Evolutionary conservation across 371 early-diverging fungal species (phyloP).

Genomic region (Mucor lusitanicus): DNA sequence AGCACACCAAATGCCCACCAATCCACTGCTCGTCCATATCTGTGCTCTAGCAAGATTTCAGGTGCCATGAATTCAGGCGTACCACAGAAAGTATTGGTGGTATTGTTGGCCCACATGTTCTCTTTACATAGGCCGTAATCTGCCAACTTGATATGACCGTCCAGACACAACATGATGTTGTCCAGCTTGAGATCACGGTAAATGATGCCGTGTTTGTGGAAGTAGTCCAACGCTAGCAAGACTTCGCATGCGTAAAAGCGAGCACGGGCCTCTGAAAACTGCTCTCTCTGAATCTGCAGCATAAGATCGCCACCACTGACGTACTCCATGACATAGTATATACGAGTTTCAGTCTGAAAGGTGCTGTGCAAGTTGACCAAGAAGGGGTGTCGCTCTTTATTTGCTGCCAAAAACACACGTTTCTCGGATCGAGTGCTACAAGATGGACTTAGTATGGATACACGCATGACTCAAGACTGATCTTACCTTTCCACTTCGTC

Average conservation of each 20-base stretch:
- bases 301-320: slow-evolving; percentile 99
- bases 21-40: slow-evolving; percentile 94
- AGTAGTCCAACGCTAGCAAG: slow-evolving; percentile 92
- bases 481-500: slow-evolving; percentile 86
- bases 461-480: not conserved
- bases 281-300: slow-evolving; percentile 91
- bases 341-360: slow-evolving; percentile 91
- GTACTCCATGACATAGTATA: slow-evolving; percentile 99
- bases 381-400: slow-evolving; percentile 92
- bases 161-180: slow-evolving; percentile 90
- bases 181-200: slow-evolving; percentile 99
- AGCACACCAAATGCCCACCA: slow-evolving; percentile 99
- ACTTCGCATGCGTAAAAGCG: slow-evolving; percentile 98
- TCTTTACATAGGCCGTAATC: slow-evolving; percentile 99
- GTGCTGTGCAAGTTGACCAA: slow-evolving; percentile 93
- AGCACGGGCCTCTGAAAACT: slow-evolving; percentile 87
- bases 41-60: slow-evolving; percentile 92
- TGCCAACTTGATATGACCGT: slow-evolving; percentile 98
- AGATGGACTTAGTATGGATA: not conserved
- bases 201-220: slow-evolving; percentile 93
- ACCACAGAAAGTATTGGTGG: slow-evolving; percentile 95
- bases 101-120: slow-evolving; percentile 82
- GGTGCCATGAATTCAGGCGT: slow-evolving; percentile 99
- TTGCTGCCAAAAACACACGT: slow-evolving; percentile 88
- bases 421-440: slow-evolving; percentile 89